These are phyloP conservation scores for Heimioporus punctisporus DNA, from an alignment of 1,284 basidiomycete genomes.

Conservation along the genomic window DNA sequence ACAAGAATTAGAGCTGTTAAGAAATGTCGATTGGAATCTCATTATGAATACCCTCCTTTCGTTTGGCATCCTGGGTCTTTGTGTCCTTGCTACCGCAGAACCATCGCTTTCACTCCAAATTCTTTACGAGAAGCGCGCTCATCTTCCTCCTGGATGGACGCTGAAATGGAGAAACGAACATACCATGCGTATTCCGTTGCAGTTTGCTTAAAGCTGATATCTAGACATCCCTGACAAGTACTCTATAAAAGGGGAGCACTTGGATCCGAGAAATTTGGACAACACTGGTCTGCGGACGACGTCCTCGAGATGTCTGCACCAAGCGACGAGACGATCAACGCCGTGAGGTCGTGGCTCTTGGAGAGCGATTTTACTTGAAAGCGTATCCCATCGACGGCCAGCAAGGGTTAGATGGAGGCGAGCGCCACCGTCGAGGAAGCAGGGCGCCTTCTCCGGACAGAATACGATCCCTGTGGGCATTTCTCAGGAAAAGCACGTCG, in stretches of 20 bases:
- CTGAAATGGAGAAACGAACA: slow-evolving; percentile 28
- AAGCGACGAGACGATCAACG: slow-evolving; percentile 33
- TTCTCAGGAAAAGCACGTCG: slow-evolving; percentile 39
- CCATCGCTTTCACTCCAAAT: slow-evolving; percentile 14
- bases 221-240: slow-evolving; percentile 35
- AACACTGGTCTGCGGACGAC: slow-evolving; percentile 42
- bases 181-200: slow-evolving; percentile 32
- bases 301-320: slow-evolving; percentile 43
- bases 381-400: slow-evolving; percentile 33
- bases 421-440: slow-evolving; percentile 40
- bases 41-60: slow-evolving; percentile 17
- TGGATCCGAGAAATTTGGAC: slow-evolving; percentile 43
- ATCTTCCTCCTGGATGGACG: slow-evolving; percentile 36
- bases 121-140: slow-evolving; percentile 36
- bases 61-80: slow-evolving; percentile 16
- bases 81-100: slow-evolving; percentile 11
- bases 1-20: too few relatives aligned
- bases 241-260: slow-evolving; percentile 45
- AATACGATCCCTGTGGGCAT: slow-evolving; percentile 38
- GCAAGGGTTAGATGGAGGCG: slow-evolving; percentile 45
- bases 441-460: slow-evolving; percentile 32
- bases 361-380: slow-evolving; percentile 33
- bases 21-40: too few relatives aligned
- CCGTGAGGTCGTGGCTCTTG: slow-evolving; percentile 43
- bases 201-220: slow-evolving; percentile 45